These are phyloP conservation scores for Alliaria petiolata DNA, from an alignment of 345 rosid species.

Conservation along the genomic window DNA sequence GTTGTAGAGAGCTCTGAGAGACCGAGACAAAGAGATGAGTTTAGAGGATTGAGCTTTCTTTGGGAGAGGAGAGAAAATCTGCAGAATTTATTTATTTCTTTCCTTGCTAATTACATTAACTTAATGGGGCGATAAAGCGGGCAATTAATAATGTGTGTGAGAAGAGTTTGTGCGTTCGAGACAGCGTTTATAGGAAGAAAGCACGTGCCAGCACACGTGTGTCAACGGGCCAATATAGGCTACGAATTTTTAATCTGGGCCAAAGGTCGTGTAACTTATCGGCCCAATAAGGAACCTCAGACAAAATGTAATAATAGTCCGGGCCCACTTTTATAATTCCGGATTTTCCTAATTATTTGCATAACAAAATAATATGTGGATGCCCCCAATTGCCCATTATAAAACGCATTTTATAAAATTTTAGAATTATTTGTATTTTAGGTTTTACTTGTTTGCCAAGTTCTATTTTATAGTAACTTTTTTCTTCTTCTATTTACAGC, in stretches of 20 bases:
- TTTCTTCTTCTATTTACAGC: too few relatives aligned
- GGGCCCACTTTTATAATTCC: too few relatives aligned
- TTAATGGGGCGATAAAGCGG: not conserved
- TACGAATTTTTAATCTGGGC: not conserved
- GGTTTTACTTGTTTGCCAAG: too few relatives aligned
- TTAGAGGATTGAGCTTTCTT: not conserved
- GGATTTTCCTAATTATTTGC: too few relatives aligned
- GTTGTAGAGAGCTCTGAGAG: not conserved
- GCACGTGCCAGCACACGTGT: not conserved
- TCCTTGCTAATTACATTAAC: not conserved
- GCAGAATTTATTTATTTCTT: not conserved
- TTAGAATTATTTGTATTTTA: too few relatives aligned
- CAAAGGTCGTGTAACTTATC: not conserved
- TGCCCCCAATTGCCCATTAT: too few relatives aligned
- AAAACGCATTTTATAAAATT: too few relatives aligned
- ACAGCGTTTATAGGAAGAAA: not conserved
- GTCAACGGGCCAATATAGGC: not conserved
- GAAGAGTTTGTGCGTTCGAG: not conserved
- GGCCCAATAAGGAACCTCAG: constrained; percentile 8
- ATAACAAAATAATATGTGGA: too few relatives aligned
- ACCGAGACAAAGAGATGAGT: not conserved
- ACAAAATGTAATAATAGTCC: too few relatives aligned
- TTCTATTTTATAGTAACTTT: too few relatives aligned
- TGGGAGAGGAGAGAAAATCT: not conserved
- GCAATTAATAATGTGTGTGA: not conserved